Conservation (phyloP, 768 basidiomycete species). For the Lentinula detonsa region DNA sequence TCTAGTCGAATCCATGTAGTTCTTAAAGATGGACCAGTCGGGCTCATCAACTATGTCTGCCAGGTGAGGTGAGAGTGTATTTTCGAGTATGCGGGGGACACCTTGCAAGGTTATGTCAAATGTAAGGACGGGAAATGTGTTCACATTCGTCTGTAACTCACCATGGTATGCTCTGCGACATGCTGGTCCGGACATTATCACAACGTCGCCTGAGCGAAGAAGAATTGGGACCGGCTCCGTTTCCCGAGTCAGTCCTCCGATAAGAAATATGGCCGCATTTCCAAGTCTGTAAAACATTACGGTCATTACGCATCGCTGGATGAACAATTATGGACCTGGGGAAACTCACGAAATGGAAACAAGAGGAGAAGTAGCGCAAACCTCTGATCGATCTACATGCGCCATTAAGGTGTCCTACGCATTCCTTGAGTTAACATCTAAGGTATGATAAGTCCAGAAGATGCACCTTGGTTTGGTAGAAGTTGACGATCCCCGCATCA, state of each 20-base stretch:
- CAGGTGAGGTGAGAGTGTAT: slow-evolving; percentile 66
- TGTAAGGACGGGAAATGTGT: not conserved
- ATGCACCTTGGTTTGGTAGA: slow-evolving; percentile 72
- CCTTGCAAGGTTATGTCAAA: slow-evolving; percentile 33
- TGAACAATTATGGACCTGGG: not conserved
- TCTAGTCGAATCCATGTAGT: slow-evolving; percentile 62
- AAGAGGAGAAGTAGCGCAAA: slow-evolving; percentile 86
- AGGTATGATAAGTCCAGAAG: not conserved
- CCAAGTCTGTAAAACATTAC: slow-evolving; percentile 55
- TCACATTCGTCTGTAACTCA: slow-evolving; percentile 21
- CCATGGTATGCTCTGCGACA: slow-evolving; percentile 93
- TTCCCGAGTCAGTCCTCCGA: slow-evolving; percentile 79
- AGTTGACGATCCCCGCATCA: slow-evolving; percentile 96
- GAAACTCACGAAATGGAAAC: slow-evolving; percentile 84
- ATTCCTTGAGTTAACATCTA: not conserved
- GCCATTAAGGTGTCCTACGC: slow-evolving; percentile 88
- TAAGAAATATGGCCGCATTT: slow-evolving; percentile 83
- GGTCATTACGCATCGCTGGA: not conserved
- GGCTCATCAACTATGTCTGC: slow-evolving; percentile 21
- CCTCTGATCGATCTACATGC: slow-evolving; percentile 95
- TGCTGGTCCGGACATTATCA: slow-evolving; percentile 87
- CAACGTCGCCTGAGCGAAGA: slow-evolving; percentile 84
- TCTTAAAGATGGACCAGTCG: slow-evolving; percentile 57
- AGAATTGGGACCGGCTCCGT: slow-evolving; percentile 73
- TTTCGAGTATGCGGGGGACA: slow-evolving; percentile 83